phyloP scores from a whole-genome alignment of 352 stramenopile species.

The Pythium volutum region DNA sequence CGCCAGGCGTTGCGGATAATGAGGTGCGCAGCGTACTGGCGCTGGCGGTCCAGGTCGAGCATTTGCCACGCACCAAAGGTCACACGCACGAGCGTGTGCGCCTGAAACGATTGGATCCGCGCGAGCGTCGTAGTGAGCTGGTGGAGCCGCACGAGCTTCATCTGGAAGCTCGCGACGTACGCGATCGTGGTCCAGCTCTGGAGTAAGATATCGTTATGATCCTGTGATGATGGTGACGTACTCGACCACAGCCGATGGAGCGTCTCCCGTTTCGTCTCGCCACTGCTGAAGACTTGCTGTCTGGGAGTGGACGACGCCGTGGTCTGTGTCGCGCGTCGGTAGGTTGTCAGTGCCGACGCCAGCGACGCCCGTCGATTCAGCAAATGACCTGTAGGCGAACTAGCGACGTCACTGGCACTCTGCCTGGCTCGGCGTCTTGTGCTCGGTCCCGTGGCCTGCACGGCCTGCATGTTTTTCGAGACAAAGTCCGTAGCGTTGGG shows the following conservation, averaged over 20 bases:
- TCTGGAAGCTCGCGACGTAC: conserved; percentile 39
- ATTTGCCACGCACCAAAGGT: conserved; percentile 42
- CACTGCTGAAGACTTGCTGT: neutral
- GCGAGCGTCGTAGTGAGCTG: conserved; percentile 25
- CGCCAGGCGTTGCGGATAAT: conserved; percentile 39
- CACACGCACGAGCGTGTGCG: conserved; percentile 28
- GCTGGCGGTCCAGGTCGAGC: conserved; percentile 26
- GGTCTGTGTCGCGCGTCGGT: conserved; percentile 7
- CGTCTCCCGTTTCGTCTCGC: no score
- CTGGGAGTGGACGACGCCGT: neutral
- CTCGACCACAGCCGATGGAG: no score
- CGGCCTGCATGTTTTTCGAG: conserved; percentile 10
- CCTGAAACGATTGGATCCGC: conserved; percentile 26
- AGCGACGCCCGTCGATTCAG: conserved; percentile 4
- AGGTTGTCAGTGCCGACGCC: neutral
- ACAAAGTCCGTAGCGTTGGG: conserved; percentile 14
- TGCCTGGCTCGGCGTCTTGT: neutral
- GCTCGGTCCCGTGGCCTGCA: neutral
- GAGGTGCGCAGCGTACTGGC: conserved; percentile 28
- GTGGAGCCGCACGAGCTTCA: conserved; percentile 30
- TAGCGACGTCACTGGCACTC: neutral
- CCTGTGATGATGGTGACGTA: conserved; percentile 5
- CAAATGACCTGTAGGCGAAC: neutral
- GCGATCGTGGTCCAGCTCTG: conserved; percentile 41
- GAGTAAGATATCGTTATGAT: conserved; percentile 10